Base-by-base conservation (phyloP, 1,139 yeast genomes). In the Yamadazyma kanchanaburiensis region DNA sequence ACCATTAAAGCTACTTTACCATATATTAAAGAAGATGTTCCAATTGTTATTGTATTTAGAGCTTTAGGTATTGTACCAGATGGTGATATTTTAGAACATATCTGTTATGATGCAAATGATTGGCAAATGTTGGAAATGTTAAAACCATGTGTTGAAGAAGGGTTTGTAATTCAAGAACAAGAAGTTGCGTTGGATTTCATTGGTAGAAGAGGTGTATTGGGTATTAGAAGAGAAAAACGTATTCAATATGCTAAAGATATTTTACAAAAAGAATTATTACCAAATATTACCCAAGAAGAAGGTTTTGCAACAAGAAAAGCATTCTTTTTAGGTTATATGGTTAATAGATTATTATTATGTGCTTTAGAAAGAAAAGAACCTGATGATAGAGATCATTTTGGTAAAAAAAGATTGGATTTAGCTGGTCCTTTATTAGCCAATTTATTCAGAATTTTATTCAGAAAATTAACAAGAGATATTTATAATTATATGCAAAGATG, bases 61-160 rank as follows among this genome's bases (percentile, higher is more conserved):
- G 99, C 99, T 12, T 72, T 94, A 42, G 99, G 99, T 46, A 94
- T 91, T 33, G 96, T 94, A 15, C 97, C 97, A 15, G 99, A 91
- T 68, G 97, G 98, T 58, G 99, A 94, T 66, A 94, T 91, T 51
- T 70, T 94, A 48, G 97, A 91, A 60, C 98, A 91, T 59, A 91
- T 91, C 37, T 94, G 98, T 66, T 94, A 89, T 58, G 99, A 91
- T 60, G 89, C 89, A 35, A 85, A 83, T 46, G 99, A 91, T 66
- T 89, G 97, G 96, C 98, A 91, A 64, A 94, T 94, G 98, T 75
- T 91, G 61, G 99, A 94, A 64, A 87, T 91, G 94, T 74, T 94
- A 53, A 94, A 91, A 58, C 98, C 99, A 4, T 91, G 98, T 75
- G 95, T 94, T 40, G 99, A 94, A 60, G 98, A 94, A 67, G 98